Conservation (phyloP, 371 early-diverging fungal species). For the Mortierella sp. region DNA sequence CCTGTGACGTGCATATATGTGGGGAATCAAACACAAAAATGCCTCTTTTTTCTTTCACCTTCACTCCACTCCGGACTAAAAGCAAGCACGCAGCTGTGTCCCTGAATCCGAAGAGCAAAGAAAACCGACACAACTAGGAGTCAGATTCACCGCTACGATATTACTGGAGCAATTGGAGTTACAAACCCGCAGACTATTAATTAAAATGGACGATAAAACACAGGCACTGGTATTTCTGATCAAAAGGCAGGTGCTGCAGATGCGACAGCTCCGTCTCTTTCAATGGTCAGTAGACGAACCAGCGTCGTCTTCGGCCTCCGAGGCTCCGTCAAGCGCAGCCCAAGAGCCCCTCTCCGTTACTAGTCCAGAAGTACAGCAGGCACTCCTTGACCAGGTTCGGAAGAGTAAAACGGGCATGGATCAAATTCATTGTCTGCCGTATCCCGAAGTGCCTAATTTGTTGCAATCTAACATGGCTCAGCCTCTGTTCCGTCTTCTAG, state of each 20-base stretch:
- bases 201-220: constrained; percentile 5
- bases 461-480: background rate
- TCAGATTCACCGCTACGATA: too few species aligned
- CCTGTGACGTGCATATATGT: too few species aligned
- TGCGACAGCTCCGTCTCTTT: constrained; percentile 46
- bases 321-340: background rate
- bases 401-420: background rate
- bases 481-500: constrained; percentile 2
- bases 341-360: constrained; percentile 18
- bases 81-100: too few species aligned
- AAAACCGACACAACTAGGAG: too few species aligned
- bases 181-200: background rate
- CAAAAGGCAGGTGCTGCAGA: constrained; percentile 49
- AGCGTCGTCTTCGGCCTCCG: background rate
- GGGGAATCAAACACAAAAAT: too few species aligned
- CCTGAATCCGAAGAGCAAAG: too few species aligned
- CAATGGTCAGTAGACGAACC: constrained; percentile 30
- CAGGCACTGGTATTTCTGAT: constrained; percentile 32
- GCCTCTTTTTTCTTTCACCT: too few species aligned
- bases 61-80: too few species aligned
- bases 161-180: background rate
- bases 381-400: constrained; percentile 40
- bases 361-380: constrained; percentile 38
- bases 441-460: background rate
- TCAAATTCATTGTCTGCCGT: too few species aligned